Percentiles rank a stretch among this genome's conserved stretches.
These are phyloP conservation scores for Trichocladium uniseriatum DNA, from an alignment of 495 filamentous ascomycete genomes.

Conservation along the genomic window DNA sequence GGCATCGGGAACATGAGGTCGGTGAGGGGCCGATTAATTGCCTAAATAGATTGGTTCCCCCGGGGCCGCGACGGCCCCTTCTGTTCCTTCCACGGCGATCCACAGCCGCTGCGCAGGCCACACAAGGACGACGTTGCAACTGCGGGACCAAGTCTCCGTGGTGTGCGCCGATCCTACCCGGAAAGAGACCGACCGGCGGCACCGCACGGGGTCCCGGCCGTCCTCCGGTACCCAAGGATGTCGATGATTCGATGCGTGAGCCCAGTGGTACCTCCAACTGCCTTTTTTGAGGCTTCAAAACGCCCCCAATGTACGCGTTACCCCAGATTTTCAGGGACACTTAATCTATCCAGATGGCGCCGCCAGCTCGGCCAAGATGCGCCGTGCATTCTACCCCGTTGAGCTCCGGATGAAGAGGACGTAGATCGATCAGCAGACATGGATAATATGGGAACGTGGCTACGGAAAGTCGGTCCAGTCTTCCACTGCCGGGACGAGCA, in stretches of 20 bases:
- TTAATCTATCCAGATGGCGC: constrained; percentile 13
- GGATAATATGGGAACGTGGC: constrained; percentile 7
- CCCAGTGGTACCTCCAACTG: background rate
- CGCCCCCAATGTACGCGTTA: background rate
- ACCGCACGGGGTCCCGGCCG: background rate
- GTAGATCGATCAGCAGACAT: constrained; percentile 11
- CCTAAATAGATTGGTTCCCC: constrained; percentile 12
- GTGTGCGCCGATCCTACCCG: constrained; percentile 13
- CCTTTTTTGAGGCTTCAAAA: background rate
- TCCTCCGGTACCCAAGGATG: background rate
- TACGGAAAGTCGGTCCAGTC: constrained; percentile 19
- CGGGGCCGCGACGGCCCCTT: background rate
- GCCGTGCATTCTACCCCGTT: constrained; percentile 4
- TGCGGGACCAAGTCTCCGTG: constrained; percentile 19
- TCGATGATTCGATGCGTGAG: background rate
- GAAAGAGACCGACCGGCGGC: constrained; percentile 9
- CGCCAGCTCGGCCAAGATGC: constrained; percentile 10
- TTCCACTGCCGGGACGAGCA: constrained; percentile 13
- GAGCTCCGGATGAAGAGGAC: constrained; percentile 9
- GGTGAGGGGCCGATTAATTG: constrained; percentile 19
- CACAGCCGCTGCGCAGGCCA: no score
- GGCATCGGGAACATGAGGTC: background rate
- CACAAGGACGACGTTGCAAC: constrained; percentile 11
- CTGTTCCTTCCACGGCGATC: constrained; percentile 1
- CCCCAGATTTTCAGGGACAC: constrained; percentile 13